Base-by-base conservation (phyloP, 2,329 filamentous ascomycete species). In the Penicillium nordicum region DNA sequence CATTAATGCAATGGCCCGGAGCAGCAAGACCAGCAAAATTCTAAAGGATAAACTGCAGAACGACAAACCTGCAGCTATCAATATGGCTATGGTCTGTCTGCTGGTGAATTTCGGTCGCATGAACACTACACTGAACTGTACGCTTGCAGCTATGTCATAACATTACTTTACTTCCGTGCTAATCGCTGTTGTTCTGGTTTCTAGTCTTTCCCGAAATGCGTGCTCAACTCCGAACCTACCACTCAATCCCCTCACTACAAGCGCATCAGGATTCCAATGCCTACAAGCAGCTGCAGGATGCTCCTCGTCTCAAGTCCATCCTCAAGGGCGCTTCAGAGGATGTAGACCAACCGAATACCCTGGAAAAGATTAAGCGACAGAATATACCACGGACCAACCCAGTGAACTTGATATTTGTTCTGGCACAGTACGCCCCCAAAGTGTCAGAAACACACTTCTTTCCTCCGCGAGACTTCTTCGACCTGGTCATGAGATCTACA, bases 51-150 rank as follows among this genome's bases (percentile, higher is more conserved):
- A 99, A 79, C 82, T 99, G 62, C 82, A 96, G 68, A 94, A 88
- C 64, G 94, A 99, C 72, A 87, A 90, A 68, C 88, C 91, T 62
- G 92, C 92, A 23, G 94, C 93, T 36, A 92, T 96, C 73, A 93
- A 91, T 69, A 99, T 99, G 94, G 94, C 94, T 51, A 99, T 99
- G 94, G 93, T 99, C 57, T 99, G 94, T 75, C 79, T 99, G 63
- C 79, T 99, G 67, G 94, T 99, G 72, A 99, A 99, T 70, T 90
- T 99, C 62, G 94, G 94, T 57, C 84, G 94, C 61, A 99, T 99
- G 94, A 99, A 99, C 75, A 99, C 94, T 1, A 99, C 94, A 0
- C 80, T 99, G 46, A 99, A 99, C 71, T 97, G 92, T 96, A 79
- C 71, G 86, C 74, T 32, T 36, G 55, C 34, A 44, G 21, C 49